Evolutionary conservation across 768 basidiomycete genomes (phyloP), one percentile per base, ranked within the genome.

Genomic region (Sporobolomyces roseus): DNA sequence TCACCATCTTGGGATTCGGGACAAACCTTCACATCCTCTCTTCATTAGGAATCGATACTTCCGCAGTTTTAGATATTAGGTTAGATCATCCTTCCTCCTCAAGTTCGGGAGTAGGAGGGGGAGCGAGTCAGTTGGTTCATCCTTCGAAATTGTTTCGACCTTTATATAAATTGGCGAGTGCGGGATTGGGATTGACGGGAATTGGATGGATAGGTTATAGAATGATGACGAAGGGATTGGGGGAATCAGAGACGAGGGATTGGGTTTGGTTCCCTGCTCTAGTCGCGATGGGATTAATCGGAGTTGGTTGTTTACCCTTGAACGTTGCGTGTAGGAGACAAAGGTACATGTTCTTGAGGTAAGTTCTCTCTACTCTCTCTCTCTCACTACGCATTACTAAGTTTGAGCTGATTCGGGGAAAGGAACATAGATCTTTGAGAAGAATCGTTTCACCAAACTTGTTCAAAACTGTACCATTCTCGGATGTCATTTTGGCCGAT

Each of bases 401-500:
- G 23, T 23, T 35, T 5, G 29, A 25, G 25, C 36, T 12, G 16
- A 41, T 45, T 50, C 59, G 17, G 27, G 29, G 32, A 55, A 48
- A 4, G 25, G 16, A 27, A 29, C 2, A 27, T 30, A 97, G 93
- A 74, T 80, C 88, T 17, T 76, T 91, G 50, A 81, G 83, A 51
- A 83, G 94, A 70, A 96, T 91, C 76, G 74, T 92, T 29, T 83
- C 87, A 58, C 84, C 88, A n/a, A 80, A 85, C 1, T 75, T 81
- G 46, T 81, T 82, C 60, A 81, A 82, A 48, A 84, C 87, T 7
- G 82, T 92, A 46, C 86, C 87, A 77, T 99, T 99, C 79, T 86
- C 87, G 33, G 96, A 99, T 77, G 86, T 99, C 29, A 85, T 98
- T 50, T 86, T 94, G 66, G 93, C 94, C 66, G 96, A 98, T 82